Base-by-base conservation (phyloP, 805 yeast genomes). In the Zygoascus flipseniorum region DNA sequence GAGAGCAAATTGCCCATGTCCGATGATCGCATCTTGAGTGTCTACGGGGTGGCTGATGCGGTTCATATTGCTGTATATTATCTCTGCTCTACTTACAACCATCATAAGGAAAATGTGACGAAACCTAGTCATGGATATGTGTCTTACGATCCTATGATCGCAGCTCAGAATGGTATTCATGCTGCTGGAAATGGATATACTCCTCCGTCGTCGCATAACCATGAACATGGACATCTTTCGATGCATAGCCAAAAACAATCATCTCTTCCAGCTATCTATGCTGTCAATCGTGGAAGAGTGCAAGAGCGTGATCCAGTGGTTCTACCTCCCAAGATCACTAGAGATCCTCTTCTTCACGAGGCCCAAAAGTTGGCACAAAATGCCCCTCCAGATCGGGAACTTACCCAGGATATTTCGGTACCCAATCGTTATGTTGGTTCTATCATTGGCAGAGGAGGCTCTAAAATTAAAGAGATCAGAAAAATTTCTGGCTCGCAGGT, bases 21-120 rank as follows among this genome's bases (percentile, higher is more conserved):
- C 0, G 86, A 89, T 14, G 96, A 89, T 65, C 75, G 95, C 54
- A 73, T 85, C 19, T 71, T 89, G 48, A 75, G 81, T 23, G 77
- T 88, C 8, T 72, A 77, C 5, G 96, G 96, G 6, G 92, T 86
- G 13, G 89, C 89, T 0, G 95, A 88, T 69, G 89, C 96, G 1
- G 79, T 89, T 43, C 95, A 86, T 64, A 86, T 87, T 60, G 96
- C 96, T 9, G 74, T 82, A 0, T 86, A 83, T 67, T 85, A 83
- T 64, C 76, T 86, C 53, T 82, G 86, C 1, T 85, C 82, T 65
- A 83, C 86, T 2, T 74, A 83, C 52, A 64, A 81, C 50, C 84
- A 81, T 58, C 83, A 82, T 62, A 77, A 78, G 56, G 81, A 77
- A 56, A 47, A 11, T 11, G 18, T 9, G n/a, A 47, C 13, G 42